Conservation (phyloP, 192 early-diverging fungal genomes). For the Lobosporangium transversale region DNA sequence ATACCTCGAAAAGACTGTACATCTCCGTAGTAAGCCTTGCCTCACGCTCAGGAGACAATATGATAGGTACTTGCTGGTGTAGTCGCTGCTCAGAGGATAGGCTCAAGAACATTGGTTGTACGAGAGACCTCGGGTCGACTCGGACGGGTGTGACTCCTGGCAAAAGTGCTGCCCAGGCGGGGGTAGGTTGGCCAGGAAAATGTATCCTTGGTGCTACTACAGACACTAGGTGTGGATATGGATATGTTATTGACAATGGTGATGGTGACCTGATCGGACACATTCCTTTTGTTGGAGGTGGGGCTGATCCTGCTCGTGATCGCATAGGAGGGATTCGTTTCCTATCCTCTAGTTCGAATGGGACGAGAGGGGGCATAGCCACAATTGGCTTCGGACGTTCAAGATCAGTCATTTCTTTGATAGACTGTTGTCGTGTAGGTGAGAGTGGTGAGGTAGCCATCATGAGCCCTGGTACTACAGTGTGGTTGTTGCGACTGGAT, state of each 20-base stretch:
- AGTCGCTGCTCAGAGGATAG: conserved; percentile 17
- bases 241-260: background rate
- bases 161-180: conserved; percentile 23
- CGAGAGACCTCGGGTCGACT: conserved; percentile 17
- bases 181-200: background rate
- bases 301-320: conserved; percentile 28
- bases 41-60: conserved; percentile 47
- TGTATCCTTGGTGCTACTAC: background rate
- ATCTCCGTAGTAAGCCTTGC: conserved; percentile 66
- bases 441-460: conserved; percentile 46
- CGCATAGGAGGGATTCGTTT: background rate
- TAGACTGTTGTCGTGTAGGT: conserved; percentile 17
- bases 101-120: background rate
- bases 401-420: background rate
- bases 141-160: conserved; percentile 33
- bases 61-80: conserved; percentile 32
- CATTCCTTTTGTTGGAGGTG: conserved; percentile 9
- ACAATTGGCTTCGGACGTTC: background rate
- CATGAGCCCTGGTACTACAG: conserved; percentile 10
- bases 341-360: background rate
- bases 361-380: background rate
- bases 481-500: background rate
- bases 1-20: conserved; percentile 64
- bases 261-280: background rate
- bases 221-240: background rate